Evolutionary conservation across 805 yeast genomes (phyloP).

Genomic region (Ogataea saltuana): DNA sequence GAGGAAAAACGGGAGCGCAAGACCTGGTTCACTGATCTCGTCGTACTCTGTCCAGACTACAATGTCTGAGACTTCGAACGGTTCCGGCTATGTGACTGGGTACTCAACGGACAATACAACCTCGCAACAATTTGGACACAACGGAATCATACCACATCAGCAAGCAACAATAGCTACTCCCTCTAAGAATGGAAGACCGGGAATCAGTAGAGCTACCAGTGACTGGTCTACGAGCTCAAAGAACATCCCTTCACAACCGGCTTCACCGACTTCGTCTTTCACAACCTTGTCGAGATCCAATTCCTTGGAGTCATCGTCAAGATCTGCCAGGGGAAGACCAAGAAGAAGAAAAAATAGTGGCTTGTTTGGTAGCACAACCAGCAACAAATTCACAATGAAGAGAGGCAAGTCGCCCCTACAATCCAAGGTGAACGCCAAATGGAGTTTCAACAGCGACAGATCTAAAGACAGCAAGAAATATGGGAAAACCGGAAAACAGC

Average conservation of each 20-base stretch:
- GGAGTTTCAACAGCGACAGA: conserved; percentile 25
- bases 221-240: conserved; percentile 33
- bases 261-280: conserved; percentile 38
- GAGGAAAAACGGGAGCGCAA: conserved; percentile 27
- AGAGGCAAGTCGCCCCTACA: conserved; percentile 38
- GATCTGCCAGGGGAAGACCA: conserved; percentile 30
- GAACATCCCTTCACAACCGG: conserved; percentile 28
- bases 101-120: conserved; percentile 36
- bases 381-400: conserved; percentile 18
- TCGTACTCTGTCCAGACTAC: conserved; percentile 50
- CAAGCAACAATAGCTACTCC: conserved; percentile 7
- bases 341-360: conserved; percentile 20
- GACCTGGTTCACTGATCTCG: conserved; percentile 56
- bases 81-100: conserved; percentile 39
- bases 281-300: conserved; percentile 36
- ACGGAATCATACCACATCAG: conserved; percentile 1
- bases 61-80: conserved; percentile 53
- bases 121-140: conserved; percentile 2
- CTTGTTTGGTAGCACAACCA: conserved; percentile 13
- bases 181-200: conserved; percentile 22
- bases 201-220: conserved; percentile 34
- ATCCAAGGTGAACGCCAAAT: conserved; percentile 31
- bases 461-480: conserved; percentile 12
- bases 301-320: conserved; percentile 37
- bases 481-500: conserved; percentile 21